Evolutionary conservation across 495 filamentous ascomycete genomes (phyloP).

Genomic region (Neurospora sp.): DNA sequence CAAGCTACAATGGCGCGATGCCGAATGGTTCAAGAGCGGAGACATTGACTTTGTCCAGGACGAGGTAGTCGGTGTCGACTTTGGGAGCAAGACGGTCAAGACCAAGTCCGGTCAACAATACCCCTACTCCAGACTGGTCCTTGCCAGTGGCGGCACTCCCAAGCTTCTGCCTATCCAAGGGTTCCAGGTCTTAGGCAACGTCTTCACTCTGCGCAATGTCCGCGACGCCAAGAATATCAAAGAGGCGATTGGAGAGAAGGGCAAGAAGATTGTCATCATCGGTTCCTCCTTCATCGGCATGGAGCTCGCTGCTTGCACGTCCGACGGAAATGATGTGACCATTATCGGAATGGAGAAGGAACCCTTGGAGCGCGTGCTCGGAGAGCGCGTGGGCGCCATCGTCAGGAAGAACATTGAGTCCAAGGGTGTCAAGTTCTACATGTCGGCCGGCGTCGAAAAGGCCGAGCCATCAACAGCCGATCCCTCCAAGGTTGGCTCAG

Average conservation of each 20-base stretch:
- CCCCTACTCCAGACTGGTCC: constrained; percentile 77
- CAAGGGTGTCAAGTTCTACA: constrained; percentile 77
- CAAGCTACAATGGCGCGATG: constrained; percentile 65
- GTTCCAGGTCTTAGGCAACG: constrained; percentile 75
- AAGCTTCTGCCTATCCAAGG: constrained; percentile 70
- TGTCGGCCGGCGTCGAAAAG: constrained; percentile 70
- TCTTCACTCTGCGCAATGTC: constrained; percentile 72
- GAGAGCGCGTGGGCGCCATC: constrained; percentile 67
- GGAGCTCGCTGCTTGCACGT: constrained; percentile 77
- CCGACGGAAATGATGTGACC: constrained; percentile 69
- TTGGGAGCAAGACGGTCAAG: constrained; percentile 56
- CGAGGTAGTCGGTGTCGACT: constrained; percentile 67
- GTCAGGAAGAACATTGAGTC: constrained; percentile 69
- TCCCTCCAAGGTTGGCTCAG: constrained; percentile 61
- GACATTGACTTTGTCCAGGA: constrained; percentile 65
- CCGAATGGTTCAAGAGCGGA: constrained; percentile 67
- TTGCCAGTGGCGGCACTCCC: constrained; percentile 78
- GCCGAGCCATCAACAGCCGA: constrained; percentile 58
- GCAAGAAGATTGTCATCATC: constrained; percentile 86
- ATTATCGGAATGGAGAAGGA: constrained; percentile 86
- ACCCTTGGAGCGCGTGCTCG: constrained; percentile 83
- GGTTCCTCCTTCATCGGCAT: constrained; percentile 93
- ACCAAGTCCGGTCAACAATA: constrained; percentile 62
- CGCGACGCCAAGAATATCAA: constrained; percentile 68
- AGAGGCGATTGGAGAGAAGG: constrained; percentile 58